Evolutionary conservation across 176 grass and related monocot species (phyloP).

Genomic region (Sorghum bicolor): Sorghum_bicolor_NCBIv3 NC_012873.2:67768501-67769000

Average conservation of each 20-base stretch:
- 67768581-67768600: background rate
- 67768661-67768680: slow-evolving; percentile 19
- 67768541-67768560: background rate
- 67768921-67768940: background rate
- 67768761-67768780: background rate
- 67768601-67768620: background rate
- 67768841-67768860: background rate
- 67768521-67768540: slow-evolving; percentile 7
- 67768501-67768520: slow-evolving; percentile 1
- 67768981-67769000: background rate
- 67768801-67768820: background rate
- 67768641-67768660: background rate
- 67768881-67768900: background rate
- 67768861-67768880: background rate
- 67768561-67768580: background rate
- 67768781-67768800: background rate
- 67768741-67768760: background rate
- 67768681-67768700: slow-evolving; percentile 1
- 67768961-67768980: background rate
- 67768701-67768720: slow-evolving; percentile 5
- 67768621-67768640: slow-evolving; percentile 16
- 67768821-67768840: background rate
- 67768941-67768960: background rate
- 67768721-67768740: background rate
- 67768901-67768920: background rate